A percentile compares a stretch with the other conserved stretches of the same genome.
These are phyloP conservation scores for Mortierella sp. DNA, from an alignment of 371 early-diverging fungal species.

Conservation along the genomic window DNA sequence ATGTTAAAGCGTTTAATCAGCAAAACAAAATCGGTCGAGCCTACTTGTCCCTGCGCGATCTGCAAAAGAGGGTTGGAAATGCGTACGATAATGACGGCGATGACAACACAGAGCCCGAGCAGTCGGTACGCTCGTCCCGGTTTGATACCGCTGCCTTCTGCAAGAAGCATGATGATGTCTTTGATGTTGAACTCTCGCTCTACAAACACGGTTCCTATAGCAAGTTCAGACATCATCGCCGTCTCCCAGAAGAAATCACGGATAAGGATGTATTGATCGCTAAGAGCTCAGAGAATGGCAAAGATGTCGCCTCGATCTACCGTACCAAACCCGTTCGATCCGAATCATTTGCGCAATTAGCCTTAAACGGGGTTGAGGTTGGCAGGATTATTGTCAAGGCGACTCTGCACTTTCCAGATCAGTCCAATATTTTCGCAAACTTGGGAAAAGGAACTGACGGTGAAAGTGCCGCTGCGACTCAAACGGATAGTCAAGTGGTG, in stretches of 20 bases:
- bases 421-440: constrained; percentile 35
- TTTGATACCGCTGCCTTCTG: constrained; percentile 46
- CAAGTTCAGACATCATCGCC: constrained; percentile 29
- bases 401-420: constrained; percentile 44
- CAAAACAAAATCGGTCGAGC: constrained; percentile 48
- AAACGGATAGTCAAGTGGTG: neutral
- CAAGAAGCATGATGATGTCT: constrained; percentile 41
- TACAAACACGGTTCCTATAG: constrained; percentile 54
- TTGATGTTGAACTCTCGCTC: constrained; percentile 49
- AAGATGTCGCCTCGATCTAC: constrained; percentile 18
- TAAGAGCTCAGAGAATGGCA: constrained; percentile 31
- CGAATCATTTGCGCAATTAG: constrained; percentile 39
- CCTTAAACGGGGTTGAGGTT: constrained; percentile 48
- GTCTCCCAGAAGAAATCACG: neutral
- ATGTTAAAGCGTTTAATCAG: constrained; percentile 37
- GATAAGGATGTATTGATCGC: constrained; percentile 19
- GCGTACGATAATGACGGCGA: constrained; percentile 49
- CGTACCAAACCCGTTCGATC: constrained; percentile 12
- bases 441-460: constrained; percentile 18
- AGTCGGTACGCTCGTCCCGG: constrained; percentile 30
- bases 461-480: neutral
- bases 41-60: constrained; percentile 45
- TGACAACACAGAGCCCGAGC: constrained; percentile 45
- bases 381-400: constrained; percentile 50
- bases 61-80: constrained; percentile 48